Evolutionary conservation across 169 alveolate genomes (phyloP).

Genomic region (Toxoplasma gondii): DNA sequence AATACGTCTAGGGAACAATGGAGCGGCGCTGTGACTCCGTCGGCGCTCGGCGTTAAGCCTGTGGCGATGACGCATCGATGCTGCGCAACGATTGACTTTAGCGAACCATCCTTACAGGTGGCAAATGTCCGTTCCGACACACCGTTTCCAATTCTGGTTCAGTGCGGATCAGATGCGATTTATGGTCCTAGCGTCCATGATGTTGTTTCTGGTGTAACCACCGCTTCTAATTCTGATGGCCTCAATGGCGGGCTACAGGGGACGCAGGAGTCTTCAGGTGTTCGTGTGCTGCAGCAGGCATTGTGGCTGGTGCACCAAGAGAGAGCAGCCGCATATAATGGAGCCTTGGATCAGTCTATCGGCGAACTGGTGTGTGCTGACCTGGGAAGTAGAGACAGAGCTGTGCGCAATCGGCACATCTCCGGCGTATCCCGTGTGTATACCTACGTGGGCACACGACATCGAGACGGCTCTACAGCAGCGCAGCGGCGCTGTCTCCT

Average conservation of each 20-base stretch:
- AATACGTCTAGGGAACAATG: no score
- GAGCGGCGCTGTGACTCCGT: no score
- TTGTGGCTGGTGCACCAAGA: background rate
- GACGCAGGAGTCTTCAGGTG: background rate
- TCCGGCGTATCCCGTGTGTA: background rate
- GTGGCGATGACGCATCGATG: background rate
- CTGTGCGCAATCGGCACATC: background rate
- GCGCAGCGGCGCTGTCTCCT: background rate
- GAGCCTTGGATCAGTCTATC: background rate
- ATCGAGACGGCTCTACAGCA: background rate
- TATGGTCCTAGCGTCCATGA: background rate
- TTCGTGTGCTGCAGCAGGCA: slow-evolving; percentile 2
- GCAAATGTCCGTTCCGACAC: background rate
- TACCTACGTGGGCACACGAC: background rate
- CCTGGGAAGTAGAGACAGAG: background rate
- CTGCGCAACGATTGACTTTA: background rate
- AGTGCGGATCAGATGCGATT: background rate
- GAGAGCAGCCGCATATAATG: background rate
- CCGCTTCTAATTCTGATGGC: background rate
- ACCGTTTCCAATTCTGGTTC: background rate
- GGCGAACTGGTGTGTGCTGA: background rate
- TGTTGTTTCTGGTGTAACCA: background rate
- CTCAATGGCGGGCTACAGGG: background rate
- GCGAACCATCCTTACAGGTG: background rate
- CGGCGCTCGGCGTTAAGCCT: background rate